Percentiles rank a stretch among this genome's conserved stretches.
Evolutionary conservation across 257 asterid genomes (phyloP).

Genomic region (Avicennia marina): DNA sequence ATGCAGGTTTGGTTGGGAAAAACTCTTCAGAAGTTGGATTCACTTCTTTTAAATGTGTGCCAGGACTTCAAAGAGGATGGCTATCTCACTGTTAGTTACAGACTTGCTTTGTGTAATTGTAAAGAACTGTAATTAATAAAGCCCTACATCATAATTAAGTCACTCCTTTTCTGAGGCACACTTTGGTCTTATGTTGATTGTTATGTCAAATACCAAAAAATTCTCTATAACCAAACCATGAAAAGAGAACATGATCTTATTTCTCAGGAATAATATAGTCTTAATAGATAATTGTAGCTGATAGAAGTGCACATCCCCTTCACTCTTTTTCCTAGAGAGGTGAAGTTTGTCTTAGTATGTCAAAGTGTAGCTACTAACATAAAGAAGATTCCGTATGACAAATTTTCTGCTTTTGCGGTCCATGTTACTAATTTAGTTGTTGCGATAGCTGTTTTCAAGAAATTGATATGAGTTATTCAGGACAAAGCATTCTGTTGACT

Average conservation of each 20-base stretch:
- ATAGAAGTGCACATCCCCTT: conserved; percentile 1
- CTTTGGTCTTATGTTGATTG: too few species aligned
- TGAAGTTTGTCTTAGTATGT: background rate
- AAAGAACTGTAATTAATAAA: background rate
- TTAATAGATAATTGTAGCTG: background rate
- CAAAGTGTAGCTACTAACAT: conserved; percentile 9
- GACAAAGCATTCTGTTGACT: background rate
- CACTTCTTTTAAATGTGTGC: conserved; percentile 82
- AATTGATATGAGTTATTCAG: background rate
- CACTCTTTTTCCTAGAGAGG: background rate
- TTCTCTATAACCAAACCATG: too few species aligned
- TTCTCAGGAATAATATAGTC: too few species aligned
- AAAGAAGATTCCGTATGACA: background rate
- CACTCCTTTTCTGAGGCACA: too few species aligned
- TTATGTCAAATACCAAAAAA: too few species aligned
- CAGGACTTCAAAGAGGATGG: conserved; percentile 83
- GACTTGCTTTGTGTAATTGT: conserved; percentile 20
- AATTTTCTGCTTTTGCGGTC: background rate
- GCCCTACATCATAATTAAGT: too few species aligned
- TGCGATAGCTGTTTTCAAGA: background rate
- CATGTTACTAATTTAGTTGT: background rate
- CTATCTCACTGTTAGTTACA: conserved; percentile 75
- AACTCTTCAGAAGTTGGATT: conserved; percentile 95
- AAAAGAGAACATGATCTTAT: too few species aligned
- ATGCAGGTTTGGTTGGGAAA: conserved; percentile 95